Percentiles rank a stretch among this genome's conserved stretches.
Conservation (phyloP, 345 rosid species). For the Camelina hispida region DNA sequence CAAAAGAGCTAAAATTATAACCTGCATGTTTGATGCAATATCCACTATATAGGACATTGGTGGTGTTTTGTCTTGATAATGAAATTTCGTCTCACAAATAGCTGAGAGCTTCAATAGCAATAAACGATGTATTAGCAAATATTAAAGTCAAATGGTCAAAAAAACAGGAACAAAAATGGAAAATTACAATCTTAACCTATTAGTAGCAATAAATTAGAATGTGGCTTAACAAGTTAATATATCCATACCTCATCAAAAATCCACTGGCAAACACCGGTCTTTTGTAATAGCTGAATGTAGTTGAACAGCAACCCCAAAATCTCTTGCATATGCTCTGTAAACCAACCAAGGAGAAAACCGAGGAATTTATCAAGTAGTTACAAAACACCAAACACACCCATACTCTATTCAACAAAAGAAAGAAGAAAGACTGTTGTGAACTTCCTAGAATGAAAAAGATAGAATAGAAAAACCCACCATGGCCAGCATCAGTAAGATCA, state of each 20-base stretch:
- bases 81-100: slow-evolving; percentile 81
- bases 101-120: slow-evolving; percentile 79
- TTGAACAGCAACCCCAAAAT: slow-evolving; percentile 80
- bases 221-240: background rate
- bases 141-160: slow-evolving; percentile 5
- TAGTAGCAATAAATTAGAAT: background rate
- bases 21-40: slow-evolving; percentile 71
- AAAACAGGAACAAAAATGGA: background rate
- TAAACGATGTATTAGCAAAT: slow-evolving; percentile 28
- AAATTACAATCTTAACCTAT: background rate
- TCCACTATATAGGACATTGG: slow-evolving; percentile 64
- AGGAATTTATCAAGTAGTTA: slow-evolving; percentile 21
- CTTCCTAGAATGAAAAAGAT: slow-evolving; percentile 7
- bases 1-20: slow-evolving; percentile 34
- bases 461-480: slow-evolving; percentile 56
- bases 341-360: slow-evolving; percentile 26
- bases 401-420: slow-evolving; percentile 16
- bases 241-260: slow-evolving; percentile 92
- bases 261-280: slow-evolving; percentile 87
- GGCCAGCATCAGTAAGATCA: slow-evolving; percentile 94
- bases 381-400: slow-evolving; percentile 32
- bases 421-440: slow-evolving; percentile 18
- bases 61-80: slow-evolving; percentile 80
- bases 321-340: slow-evolving; percentile 82
- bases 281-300: slow-evolving; percentile 73